Base-by-base conservation (phyloP, 176 grass and related monocot species). In the Stipa capillata region DNA sequence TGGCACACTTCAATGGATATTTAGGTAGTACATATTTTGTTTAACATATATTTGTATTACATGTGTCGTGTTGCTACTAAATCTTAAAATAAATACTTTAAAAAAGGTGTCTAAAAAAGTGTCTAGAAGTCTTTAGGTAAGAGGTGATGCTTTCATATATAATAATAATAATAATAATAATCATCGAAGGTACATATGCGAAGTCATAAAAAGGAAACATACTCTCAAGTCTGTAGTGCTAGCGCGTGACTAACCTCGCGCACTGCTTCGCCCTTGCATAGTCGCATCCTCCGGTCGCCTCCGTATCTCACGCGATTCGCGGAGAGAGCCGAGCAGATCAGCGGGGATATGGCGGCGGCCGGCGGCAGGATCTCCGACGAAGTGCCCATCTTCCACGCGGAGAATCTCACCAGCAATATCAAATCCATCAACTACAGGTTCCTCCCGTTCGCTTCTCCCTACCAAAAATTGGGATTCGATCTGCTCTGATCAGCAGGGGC, bases 371-470 rank as follows among this genome's bases (percentile, higher is more conserved):
- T 58, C 69, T 58, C 71, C 50, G 83, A 79, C 64, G 80, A 90
- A 50, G 58, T 84, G 35, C 85, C 83, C 17, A 86, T 97, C 55
- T 11, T 93, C 51, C 86, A 96, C 25, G 69, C 57, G 21, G 93
- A 92, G 25, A 96, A 92, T 70, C 84, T 96, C 58, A 80, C 54
- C 58, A 81, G 57, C 74, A 96, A 92, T 74, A 76, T 96, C 39
- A 89, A 53, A 51, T n/a, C n/a, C n/a, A n/a, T n/a, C n/a, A n/a
- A n/a, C n/a, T n/a, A 97, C 80, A 93, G 93, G 93, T 97, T 17
- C 9, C 2, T 57, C 21, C 31, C 35, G 34, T 33, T 44, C 55
- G n/a, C 9, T 11, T n/a, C 58, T 80, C 80, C 23, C 6, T 31
- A 29, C 2, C 3, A 16, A 56, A 66, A 8, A 66, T 49, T 57